Conservation (phyloP, 1,139 yeast species). For the Pichia sp. region DNA sequence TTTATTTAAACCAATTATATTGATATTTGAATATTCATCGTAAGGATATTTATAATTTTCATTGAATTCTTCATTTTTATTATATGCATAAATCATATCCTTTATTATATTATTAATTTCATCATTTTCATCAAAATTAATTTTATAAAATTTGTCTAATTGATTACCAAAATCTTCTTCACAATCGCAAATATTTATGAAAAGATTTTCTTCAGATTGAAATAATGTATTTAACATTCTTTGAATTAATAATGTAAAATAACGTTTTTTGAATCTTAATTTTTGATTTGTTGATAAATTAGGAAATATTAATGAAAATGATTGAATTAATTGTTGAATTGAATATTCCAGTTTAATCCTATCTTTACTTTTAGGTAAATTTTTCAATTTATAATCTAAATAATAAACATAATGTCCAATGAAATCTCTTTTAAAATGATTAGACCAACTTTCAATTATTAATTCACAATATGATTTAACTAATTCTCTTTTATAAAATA, state of each 20-base stretch:
- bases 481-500: not conserved
- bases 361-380: constrained; percentile 5
- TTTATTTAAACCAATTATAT: not conserved
- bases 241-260: constrained; percentile 1
- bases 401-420: constrained; percentile 6
- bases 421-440: constrained; percentile 1
- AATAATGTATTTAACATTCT: constrained; percentile 6
- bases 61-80: not conserved
- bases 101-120: not conserved
- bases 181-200: constrained; percentile 10
- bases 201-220: not conserved
- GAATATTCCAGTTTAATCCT: constrained; percentile 8
- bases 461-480: not conserved
- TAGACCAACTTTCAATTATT: not conserved
- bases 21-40: not conserved
- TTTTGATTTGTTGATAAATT: not conserved
- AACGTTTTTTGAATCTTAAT: constrained; percentile 1
- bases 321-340: not conserved
- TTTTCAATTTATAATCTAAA: constrained; percentile 6
- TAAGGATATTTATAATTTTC: not conserved
- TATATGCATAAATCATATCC: not conserved
- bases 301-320: not conserved
- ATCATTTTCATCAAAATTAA: not conserved
- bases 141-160: not conserved
- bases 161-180: constrained; percentile 3